Evolutionary conservation across 2,329 filamentous ascomycete species (phyloP).

Genomic region (Raffaelea ambrosiae): DNA sequence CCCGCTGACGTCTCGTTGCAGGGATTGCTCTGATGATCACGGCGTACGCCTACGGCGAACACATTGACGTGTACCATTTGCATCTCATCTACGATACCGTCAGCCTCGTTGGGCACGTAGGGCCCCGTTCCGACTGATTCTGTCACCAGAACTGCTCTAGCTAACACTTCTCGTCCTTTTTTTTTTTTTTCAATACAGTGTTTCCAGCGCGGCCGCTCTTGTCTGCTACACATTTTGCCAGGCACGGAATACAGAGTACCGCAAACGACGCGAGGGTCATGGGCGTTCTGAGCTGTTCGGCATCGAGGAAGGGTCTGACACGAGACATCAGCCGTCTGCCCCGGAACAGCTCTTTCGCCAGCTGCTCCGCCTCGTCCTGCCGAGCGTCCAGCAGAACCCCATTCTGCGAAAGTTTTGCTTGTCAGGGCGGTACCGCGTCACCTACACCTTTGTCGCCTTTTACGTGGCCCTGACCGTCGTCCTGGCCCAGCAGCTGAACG

Average conservation of each 20-base stretch:
- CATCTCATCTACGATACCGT: conserved; percentile 24
- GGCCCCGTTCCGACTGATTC: too few relatives aligned
- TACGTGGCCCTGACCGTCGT: conserved; percentile 16
- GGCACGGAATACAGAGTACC: conserved; percentile 3
- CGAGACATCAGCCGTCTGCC: too few relatives aligned
- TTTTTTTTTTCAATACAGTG: not conserved
- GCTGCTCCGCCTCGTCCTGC: too few relatives aligned
- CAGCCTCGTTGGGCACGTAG: conserved; percentile 19
- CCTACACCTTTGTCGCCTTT: conserved; percentile 16
- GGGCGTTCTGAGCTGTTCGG: too few relatives aligned
- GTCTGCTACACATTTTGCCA: conserved; percentile 19
- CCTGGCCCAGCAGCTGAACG: conserved; percentile 14
- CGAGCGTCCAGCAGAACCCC: not conserved
- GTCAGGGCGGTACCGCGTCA: conserved; percentile 17
- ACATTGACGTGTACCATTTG: conserved; percentile 22
- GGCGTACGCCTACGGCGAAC: conserved; percentile 15
- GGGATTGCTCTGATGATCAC: conserved; percentile 14
- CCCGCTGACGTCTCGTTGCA: too few relatives aligned
- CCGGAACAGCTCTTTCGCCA: too few relatives aligned
- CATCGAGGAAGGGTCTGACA: too few relatives aligned
- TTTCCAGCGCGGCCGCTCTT: conserved; percentile 22
- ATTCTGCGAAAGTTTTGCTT: not conserved
- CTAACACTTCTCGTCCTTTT: too few relatives aligned
- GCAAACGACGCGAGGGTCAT: not conserved
- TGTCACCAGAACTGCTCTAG: too few relatives aligned